A percentile compares a stretch with the other conserved stretches of the same genome.
Conservation (phyloP, 768 basidiomycete species). For the Psilocybe cubensis region DNA sequence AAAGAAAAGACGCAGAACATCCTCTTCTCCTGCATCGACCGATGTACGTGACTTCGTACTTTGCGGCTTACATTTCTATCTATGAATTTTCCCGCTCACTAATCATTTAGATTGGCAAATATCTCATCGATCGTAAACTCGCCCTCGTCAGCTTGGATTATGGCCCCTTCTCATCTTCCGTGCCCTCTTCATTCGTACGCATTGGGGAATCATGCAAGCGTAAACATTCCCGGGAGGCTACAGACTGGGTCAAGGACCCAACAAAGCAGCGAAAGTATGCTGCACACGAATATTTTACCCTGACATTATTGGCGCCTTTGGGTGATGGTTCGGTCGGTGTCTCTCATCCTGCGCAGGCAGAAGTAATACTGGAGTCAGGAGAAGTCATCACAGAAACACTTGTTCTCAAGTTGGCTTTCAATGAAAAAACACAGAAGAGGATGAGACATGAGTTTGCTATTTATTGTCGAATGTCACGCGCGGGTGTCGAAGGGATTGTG, state of each 20-base stretch:
- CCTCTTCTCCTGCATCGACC: no score
- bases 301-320: no score
- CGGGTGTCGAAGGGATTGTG: slow-evolving; percentile 15
- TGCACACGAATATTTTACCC: no score
- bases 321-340: no score
- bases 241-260: no score
- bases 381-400: no score
- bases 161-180: slow-evolving; percentile 2
- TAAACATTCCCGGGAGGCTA: not conserved
- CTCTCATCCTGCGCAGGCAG: no score
- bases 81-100: no score
- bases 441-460: slow-evolving; percentile 20
- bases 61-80: no score
- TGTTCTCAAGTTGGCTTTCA: not conserved
- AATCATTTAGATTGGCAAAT: not conserved
- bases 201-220: slow-evolving; percentile 4
- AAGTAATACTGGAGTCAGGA: no score
- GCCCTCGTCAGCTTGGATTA: slow-evolving; percentile 2
- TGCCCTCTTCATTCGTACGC: slow-evolving; percentile 10
- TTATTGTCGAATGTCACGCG: slow-evolving; percentile 15
- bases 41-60: no score
- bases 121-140: not conserved
- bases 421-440: slow-evolving; percentile 4
- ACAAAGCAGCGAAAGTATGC: not conserved
- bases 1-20: no score